phyloP scores from a whole-genome alignment of 2,329 filamentous ascomycete genomes.

The Diaporthe helianthi region DNA sequence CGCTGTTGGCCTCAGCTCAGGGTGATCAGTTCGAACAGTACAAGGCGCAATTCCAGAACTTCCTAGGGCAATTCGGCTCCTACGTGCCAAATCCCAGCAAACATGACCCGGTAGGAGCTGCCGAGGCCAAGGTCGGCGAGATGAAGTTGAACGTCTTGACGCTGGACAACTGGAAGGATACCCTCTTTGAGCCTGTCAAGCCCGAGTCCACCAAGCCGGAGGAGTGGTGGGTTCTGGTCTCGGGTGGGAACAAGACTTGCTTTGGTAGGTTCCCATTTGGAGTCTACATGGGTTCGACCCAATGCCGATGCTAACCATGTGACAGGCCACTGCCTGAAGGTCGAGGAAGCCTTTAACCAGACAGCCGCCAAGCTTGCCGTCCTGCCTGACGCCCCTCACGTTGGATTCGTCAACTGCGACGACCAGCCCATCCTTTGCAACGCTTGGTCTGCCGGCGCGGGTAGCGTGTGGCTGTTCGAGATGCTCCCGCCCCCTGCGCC shows the following conservation, averaged over 20 bases:
- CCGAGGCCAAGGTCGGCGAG: slow-evolving; percentile 57
- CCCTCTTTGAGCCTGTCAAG: slow-evolving; percentile 68
- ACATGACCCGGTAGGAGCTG: slow-evolving; percentile 50
- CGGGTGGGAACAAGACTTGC: slow-evolving; percentile 81
- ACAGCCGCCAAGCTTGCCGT: slow-evolving; percentile 69
- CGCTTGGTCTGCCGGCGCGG: slow-evolving; percentile 70
- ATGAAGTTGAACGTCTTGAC: slow-evolving; percentile 65
- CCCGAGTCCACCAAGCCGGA: slow-evolving; percentile 67
- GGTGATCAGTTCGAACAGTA: slow-evolving; percentile 62
- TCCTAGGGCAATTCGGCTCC: slow-evolving; percentile 66
- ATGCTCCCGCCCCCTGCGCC: slow-evolving; percentile 69
- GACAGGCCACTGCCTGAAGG: slow-evolving; percentile 67
- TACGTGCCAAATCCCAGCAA: slow-evolving; percentile 51
- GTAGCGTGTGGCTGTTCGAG: slow-evolving; percentile 71
- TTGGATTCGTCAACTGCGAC: slow-evolving; percentile 77
- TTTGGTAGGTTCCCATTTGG: slow-evolving; percentile 57
- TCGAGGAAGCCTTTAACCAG: slow-evolving; percentile 72
- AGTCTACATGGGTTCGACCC: neutral
- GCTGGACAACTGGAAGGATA: slow-evolving; percentile 74
- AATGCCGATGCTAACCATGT: slow-evolving; percentile 31
- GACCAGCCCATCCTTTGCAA: slow-evolving; percentile 78
- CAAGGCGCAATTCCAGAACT: slow-evolving; percentile 68
- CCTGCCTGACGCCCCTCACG: slow-evolving; percentile 67
- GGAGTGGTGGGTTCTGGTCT: slow-evolving; percentile 79
- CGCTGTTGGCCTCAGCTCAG: slow-evolving; percentile 61